These are phyloP conservation scores for Boehmeria nivea DNA, from an alignment of 306 rosid genomes.

Conservation along the genomic window DNA sequence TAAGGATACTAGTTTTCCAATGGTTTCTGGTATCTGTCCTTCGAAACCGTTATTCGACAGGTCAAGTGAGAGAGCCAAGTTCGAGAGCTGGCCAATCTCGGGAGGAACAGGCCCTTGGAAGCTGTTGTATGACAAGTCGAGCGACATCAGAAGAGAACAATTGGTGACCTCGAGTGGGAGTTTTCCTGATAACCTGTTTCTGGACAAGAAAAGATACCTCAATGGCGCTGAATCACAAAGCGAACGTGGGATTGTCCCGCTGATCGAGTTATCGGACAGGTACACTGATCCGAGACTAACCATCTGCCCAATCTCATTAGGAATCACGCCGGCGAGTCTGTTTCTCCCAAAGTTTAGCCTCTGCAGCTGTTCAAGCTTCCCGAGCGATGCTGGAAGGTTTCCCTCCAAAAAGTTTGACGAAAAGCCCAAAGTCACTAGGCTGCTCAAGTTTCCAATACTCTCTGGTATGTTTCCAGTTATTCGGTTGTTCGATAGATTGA, in stretches of 20 bases:
- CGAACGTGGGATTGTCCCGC: constrained; percentile 19
- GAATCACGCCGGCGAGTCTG: constrained; percentile 20
- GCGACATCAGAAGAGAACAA: constrained; percentile 20
- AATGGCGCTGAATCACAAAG: constrained; percentile 22
- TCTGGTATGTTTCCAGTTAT: constrained; percentile 22
- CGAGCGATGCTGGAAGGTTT: constrained; percentile 12
- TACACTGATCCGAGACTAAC: constrained; percentile 19
- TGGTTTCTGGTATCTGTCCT: constrained; percentile 20
- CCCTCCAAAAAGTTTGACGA: constrained; percentile 13
- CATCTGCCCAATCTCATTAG: constrained; percentile 19
- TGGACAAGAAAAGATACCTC: constrained; percentile 23
- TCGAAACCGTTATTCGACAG: constrained; percentile 20
- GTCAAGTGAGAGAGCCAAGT: constrained; percentile 19
- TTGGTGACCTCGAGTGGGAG: constrained; percentile 15
- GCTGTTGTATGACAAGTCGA: constrained; percentile 24
- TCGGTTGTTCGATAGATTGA: constrained; percentile 9
- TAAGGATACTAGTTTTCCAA: constrained; percentile 20
- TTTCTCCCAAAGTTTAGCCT: constrained; percentile 14
- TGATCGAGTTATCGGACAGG: constrained; percentile 12
- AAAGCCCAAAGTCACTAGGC: constrained; percentile 9
- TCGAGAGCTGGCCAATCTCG: constrained; percentile 12
- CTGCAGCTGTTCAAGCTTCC: constrained; percentile 19
- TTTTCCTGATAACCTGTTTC: constrained; percentile 12
- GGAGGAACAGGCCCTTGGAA: constrained; percentile 17
- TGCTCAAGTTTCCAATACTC: constrained; percentile 22